Evolutionary conservation across 2,329 filamentous ascomycete genomes (phyloP).

Genomic region (Nannizziopsis barbatae): DNA sequence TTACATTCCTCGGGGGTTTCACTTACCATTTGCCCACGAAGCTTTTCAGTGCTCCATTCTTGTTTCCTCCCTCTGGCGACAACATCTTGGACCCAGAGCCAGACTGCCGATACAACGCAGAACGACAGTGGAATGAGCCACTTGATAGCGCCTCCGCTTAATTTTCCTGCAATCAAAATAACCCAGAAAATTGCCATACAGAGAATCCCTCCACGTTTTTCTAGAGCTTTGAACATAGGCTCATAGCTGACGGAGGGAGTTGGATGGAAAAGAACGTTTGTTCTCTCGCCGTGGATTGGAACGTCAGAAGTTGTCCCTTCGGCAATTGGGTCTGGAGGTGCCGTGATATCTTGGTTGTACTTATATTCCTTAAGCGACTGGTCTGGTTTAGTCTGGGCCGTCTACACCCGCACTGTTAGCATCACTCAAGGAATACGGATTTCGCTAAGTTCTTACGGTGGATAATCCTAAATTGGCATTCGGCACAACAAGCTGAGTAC

Average conservation of each 20-base stretch:
- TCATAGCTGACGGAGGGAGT: conserved; percentile 84
- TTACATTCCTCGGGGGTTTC: background rate
- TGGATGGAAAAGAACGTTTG: conserved; percentile 89
- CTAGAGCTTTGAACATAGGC: conserved; percentile 68
- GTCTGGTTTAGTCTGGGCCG: conserved; percentile 57
- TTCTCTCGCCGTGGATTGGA: conserved; percentile 91
- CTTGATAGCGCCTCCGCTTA: conserved; percentile 66
- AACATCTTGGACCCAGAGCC: conserved; percentile 80
- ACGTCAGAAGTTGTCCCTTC: conserved; percentile 81
- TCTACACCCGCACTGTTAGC: conserved; percentile 24
- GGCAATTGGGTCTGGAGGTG: conserved; percentile 76
- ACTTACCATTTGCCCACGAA: conserved; percentile 62
- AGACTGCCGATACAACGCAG: conserved; percentile 66
- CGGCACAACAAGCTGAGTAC: conserved; percentile 59
- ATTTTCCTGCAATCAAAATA: conserved; percentile 64
- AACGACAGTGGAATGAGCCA: conserved; percentile 63
- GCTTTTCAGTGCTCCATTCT: conserved; percentile 82
- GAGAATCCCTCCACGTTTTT: conserved; percentile 61
- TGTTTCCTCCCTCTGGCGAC: conserved; percentile 68
- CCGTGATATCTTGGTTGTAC: conserved; percentile 73
- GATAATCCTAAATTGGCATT: conserved; percentile 76
- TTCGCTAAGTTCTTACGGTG: conserved; percentile 38
- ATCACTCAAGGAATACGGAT: background rate
- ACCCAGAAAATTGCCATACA: conserved; percentile 59
- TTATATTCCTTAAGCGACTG: conserved; percentile 74